Base-by-base conservation (phyloP, 441 rosid species). In the Biscutella laevigata region DNA sequence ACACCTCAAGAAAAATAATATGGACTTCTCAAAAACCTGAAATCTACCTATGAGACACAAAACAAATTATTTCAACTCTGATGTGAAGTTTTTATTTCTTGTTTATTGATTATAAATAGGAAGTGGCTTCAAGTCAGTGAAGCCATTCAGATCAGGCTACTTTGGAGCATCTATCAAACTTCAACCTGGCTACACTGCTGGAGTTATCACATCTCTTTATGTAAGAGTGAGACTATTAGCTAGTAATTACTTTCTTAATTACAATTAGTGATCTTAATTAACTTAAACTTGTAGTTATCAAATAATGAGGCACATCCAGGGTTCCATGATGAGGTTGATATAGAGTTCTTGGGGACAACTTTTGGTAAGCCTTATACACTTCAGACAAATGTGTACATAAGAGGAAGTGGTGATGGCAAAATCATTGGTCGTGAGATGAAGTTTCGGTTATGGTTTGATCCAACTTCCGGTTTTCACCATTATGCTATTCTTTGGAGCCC, bases 381-480 rank as follows among this genome's bases (percentile, higher is more conserved):
- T 48, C 97, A 90, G 72, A 90, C 97, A 12, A 86, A 90, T 69
- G 95, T 90, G 21, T 90, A 90, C 62, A 82, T 90, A 6, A 75
- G 89, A 73, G 97, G 97, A 69, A 90, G 95, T 71, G 97, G 97
- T 4, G 97, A 90, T 72, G 84, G 88, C 0, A 84, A 61, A 57
- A 82, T 86, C 45, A 79, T 90, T 59, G 97, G 97, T 30, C 86
- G 97, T 53, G 97, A 86, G 60, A 82, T 90, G 95, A 86, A 86
- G 61, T 89, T 86, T 64, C 89, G 76, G 47, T 66, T 89, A 5
- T 89, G 97, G 97, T 89, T 90, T 73, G 97, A 90, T 77, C 97
- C 95, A 3, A 86, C 97, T 36, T 30, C 68, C 51, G 60, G 16
- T 10, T 86, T 86, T 69, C 97, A 90, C 58, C 88, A 90, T 42